Conservation (phyloP, 202 grass and related monocot species). For the Schoenoplectus triqueter region DNA sequence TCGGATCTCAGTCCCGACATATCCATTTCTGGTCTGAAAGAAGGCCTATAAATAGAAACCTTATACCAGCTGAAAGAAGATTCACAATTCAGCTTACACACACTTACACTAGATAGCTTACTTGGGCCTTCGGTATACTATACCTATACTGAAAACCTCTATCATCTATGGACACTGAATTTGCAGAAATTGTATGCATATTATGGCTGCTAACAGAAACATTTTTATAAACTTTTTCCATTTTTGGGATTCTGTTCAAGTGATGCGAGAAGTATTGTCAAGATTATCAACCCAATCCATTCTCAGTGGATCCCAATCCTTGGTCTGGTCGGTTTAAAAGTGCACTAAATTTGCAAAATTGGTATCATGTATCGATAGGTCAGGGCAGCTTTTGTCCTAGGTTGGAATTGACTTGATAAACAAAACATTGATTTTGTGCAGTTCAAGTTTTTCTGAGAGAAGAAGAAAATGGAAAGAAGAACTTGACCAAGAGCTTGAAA, state of each 20-base stretch:
- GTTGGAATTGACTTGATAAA: conserved; percentile 37
- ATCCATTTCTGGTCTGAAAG: too few species aligned
- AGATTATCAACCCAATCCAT: not conserved
- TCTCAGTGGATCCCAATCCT: too few species aligned
- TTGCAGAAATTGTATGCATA: not conserved
- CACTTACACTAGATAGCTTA: too few species aligned
- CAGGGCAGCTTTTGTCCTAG: not conserved
- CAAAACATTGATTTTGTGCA: conserved; percentile 47
- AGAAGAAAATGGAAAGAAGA: conserved; percentile 92
- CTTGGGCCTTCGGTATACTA: too few species aligned
- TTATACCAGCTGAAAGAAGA: too few species aligned
- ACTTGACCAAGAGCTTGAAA: conserved; percentile 82
- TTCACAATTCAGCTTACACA: too few species aligned
- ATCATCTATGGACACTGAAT: not conserved
- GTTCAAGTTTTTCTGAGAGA: conserved; percentile 65
- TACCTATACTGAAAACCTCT: too few species aligned
- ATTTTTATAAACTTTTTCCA: not conserved
- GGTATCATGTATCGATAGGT: not conserved
- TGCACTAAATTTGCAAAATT: not conserved
- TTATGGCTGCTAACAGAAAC: not conserved
- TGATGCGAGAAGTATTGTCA: not conserved
- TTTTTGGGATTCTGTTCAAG: not conserved
- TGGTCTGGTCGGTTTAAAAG: not conserved
- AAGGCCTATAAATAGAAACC: too few species aligned
- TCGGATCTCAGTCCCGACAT: too few species aligned